phyloP scores from a whole-genome alignment of 176 grass and related monocot genomes.

The Oryza punctata region DNA sequence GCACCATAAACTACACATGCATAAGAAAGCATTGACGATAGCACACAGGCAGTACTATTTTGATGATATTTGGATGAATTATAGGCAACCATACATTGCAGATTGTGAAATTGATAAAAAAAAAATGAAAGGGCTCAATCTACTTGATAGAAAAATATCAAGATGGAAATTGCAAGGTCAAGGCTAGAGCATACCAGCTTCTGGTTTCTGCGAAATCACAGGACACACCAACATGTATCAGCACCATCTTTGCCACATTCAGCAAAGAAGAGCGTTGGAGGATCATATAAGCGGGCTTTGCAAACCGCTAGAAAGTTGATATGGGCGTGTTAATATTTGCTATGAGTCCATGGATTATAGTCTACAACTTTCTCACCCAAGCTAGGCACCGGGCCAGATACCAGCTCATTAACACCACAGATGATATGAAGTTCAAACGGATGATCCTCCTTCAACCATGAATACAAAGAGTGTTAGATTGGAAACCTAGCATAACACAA shows the following conservation, averaged over 20 bases:
- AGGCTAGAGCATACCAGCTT: conserved; percentile 8
- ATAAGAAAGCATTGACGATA: neutral
- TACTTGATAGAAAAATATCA: neutral
- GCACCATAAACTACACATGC: neutral
- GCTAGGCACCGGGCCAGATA: neutral
- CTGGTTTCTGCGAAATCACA: neutral
- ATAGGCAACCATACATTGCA: neutral
- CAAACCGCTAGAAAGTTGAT: conserved; percentile 18
- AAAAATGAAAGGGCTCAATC: neutral
- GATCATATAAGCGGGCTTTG: neutral
- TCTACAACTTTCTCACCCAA: neutral
- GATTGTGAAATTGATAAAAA: neutral
- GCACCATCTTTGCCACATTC: conserved; percentile 18
- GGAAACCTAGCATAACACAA: neutral
- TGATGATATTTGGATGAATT: neutral
- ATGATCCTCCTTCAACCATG: neutral
- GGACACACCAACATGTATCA: neutral
- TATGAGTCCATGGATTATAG: neutral
- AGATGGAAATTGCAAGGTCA: neutral
- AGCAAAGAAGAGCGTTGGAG: conserved; percentile 19
- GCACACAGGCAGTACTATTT: neutral
- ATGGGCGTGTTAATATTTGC: neutral
- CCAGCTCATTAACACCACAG: conserved; percentile 19
- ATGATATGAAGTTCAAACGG: conserved; percentile 1
- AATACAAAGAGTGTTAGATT: neutral